These are phyloP conservation scores for Tricholoma terreum DNA, from an alignment of 768 basidiomycete species.

Conservation along the genomic window DNA sequence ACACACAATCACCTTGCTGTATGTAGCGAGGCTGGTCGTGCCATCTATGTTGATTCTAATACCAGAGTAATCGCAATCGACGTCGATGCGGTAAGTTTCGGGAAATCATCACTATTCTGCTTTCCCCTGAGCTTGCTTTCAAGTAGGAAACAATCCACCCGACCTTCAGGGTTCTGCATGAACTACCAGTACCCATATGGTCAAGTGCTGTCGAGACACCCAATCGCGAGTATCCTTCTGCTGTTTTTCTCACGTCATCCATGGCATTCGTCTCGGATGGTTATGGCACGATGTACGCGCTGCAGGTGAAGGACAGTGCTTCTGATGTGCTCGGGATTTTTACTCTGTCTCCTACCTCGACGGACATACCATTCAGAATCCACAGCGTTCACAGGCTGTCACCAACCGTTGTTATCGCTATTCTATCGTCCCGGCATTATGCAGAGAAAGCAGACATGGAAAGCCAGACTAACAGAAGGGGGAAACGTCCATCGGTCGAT, in stretches of 20 bases:
- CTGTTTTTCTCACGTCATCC: slow-evolving; percentile 48
- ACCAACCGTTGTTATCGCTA: slow-evolving; percentile 38
- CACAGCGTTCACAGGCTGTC: slow-evolving; percentile 28
- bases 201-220: slow-evolving; percentile 34
- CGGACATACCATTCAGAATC: slow-evolving; percentile 39
- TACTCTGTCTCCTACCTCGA: slow-evolving; percentile 38
- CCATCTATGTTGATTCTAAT: slow-evolving; percentile 67
- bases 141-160: slow-evolving; percentile 52
- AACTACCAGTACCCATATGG: slow-evolving; percentile 55
- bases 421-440: slow-evolving; percentile 62
- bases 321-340: slow-evolving; percentile 52
- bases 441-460: slow-evolving; percentile 16
- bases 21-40: slow-evolving; percentile 41
- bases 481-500: slow-evolving; percentile 31
- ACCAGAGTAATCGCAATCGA: slow-evolving; percentile 59
- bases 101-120: background rate
- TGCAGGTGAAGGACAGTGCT: slow-evolving; percentile 41
- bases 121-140: slow-evolving; percentile 10
- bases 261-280: slow-evolving; percentile 67
- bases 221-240: slow-evolving; percentile 75
- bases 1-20: slow-evolving; percentile 77
- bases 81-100: slow-evolving; percentile 51
- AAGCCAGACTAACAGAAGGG: slow-evolving; percentile 15
- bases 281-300: slow-evolving; percentile 59
- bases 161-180: slow-evolving; percentile 52